Conservation (phyloP, 192 early-diverging fungal genomes). For the Coemansia sp. region DNA sequence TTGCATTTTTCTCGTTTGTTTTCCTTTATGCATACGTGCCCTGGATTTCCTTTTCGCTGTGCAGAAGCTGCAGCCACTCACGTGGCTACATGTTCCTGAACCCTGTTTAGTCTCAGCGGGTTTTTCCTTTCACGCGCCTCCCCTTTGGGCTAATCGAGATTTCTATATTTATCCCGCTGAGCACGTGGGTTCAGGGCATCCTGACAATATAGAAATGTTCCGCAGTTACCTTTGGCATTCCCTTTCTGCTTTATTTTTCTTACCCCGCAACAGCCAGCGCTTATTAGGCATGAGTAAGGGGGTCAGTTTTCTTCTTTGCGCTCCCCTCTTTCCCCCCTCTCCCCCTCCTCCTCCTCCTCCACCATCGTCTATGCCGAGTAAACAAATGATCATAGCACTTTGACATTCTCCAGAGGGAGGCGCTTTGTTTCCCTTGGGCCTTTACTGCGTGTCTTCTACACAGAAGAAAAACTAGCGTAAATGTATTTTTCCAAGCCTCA, state of each 20-base stretch:
- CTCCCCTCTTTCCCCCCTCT: too few species aligned
- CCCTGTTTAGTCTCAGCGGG: background rate
- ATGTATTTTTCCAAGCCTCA: background rate
- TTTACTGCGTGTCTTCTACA: background rate
- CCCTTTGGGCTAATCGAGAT: background rate
- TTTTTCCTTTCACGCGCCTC: too few species aligned
- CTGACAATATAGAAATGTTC: background rate
- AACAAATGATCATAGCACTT: background rate
- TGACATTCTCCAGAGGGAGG: background rate
- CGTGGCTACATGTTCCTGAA: background rate
- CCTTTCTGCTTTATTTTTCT: background rate
- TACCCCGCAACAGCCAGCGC: background rate
- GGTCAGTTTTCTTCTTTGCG: background rate
- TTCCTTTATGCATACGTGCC: background rate
- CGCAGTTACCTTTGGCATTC: background rate
- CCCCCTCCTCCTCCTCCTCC: background rate
- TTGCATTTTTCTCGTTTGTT: background rate
- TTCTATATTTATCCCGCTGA: background rate
- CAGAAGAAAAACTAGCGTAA: background rate
- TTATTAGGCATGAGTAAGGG: background rate
- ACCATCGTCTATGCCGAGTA: background rate
- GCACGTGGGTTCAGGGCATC: background rate
- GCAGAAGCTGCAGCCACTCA: background rate
- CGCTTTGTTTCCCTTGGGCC: background rate
- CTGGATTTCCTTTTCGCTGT: too few species aligned